A percentile compares a stretch with the other conserved stretches of the same genome.
Conservation (phyloP, 331 rosid genomes). For the Prunus yedoensis region DNA sequence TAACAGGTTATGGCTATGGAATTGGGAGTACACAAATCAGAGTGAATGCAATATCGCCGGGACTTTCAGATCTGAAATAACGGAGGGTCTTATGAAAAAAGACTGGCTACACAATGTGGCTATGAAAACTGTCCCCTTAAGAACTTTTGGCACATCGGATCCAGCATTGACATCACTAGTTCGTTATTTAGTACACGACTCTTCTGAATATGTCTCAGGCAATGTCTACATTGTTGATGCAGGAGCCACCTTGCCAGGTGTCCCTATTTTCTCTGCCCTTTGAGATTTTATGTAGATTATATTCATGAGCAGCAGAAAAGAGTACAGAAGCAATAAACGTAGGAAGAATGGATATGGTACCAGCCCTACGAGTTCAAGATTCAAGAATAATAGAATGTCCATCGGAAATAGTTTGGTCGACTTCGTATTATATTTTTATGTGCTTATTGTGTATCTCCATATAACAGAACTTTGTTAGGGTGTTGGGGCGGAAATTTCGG, state of each 20-base stretch:
- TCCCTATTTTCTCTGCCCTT: conserved; percentile 77
- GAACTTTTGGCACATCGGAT: conserved; percentile 51
- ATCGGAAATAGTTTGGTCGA: neutral
- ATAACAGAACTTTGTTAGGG: too few species aligned
- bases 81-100: conserved; percentile 54
- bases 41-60: conserved; percentile 78
- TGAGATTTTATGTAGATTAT: conserved; percentile 17
- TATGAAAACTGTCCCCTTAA: conserved; percentile 49
- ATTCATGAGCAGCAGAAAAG: neutral
- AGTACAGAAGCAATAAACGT: neutral
- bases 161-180: conserved; percentile 71
- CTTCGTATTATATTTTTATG: neutral
- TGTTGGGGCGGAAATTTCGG: too few species aligned
- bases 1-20: conserved; percentile 78
- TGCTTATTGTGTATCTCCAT: neutral
- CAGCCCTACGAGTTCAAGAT: neutral
- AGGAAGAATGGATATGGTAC: neutral
- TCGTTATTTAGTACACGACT: conserved; percentile 74
- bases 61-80: conserved; percentile 86
- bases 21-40: conserved; percentile 67
- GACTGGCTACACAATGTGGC: conserved; percentile 62
- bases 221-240: conserved; percentile 66
- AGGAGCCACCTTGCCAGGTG: conserved; percentile 59
- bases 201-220: conserved; percentile 67
- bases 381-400: neutral